Percentiles rank a stretch among this genome's conserved stretches.
Conservation (phyloP, 257 asterid species). For the Parsonsia alboflavescens region DNA sequence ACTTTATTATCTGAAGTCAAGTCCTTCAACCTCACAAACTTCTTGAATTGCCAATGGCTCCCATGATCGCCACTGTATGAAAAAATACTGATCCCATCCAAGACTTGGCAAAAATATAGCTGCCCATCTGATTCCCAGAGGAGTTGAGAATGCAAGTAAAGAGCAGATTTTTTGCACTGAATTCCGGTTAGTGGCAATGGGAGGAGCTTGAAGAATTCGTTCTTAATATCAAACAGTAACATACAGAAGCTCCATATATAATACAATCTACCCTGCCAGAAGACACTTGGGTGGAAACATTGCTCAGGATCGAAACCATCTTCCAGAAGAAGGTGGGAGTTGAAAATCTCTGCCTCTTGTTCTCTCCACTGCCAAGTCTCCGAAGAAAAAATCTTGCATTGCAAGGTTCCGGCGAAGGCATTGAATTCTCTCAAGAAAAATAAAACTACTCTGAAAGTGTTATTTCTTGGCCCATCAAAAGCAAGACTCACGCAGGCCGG, state of each 20-base stretch:
- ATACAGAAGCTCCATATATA: constrained; percentile 25
- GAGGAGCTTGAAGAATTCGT: constrained; percentile 12
- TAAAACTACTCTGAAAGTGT: constrained; percentile 4
- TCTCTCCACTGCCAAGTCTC: constrained; percentile 23
- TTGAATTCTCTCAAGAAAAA: constrained; percentile 22
- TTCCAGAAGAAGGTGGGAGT: not conserved
- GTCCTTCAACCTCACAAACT: constrained; percentile 5
- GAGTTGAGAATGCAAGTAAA: constrained; percentile 6
- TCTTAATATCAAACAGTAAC: constrained; percentile 9
- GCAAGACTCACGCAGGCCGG: constrained; percentile 15
- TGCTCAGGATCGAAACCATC: constrained; percentile 12
- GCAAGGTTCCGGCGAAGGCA: not conserved
- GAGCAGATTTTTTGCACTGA: not conserved
- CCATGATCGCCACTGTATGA: not conserved
- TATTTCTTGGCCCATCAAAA: not conserved
- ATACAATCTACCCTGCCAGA: constrained; percentile 9
- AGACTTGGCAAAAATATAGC: constrained; percentile 14
- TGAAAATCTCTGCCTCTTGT: not conserved
- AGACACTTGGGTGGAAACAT: constrained; percentile 8
- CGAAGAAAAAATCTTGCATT: constrained; percentile 17
- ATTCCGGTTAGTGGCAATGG: constrained; percentile 9
- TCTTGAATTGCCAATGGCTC: constrained; percentile 9
- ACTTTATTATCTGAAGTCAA: not conserved
- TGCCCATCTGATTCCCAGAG: constrained; percentile 24
- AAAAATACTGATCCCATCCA: constrained; percentile 10